Evolutionary conservation across 2,329 filamentous ascomycete genomes (phyloP).

Genomic region (Fonsecaea nubica): DNA sequence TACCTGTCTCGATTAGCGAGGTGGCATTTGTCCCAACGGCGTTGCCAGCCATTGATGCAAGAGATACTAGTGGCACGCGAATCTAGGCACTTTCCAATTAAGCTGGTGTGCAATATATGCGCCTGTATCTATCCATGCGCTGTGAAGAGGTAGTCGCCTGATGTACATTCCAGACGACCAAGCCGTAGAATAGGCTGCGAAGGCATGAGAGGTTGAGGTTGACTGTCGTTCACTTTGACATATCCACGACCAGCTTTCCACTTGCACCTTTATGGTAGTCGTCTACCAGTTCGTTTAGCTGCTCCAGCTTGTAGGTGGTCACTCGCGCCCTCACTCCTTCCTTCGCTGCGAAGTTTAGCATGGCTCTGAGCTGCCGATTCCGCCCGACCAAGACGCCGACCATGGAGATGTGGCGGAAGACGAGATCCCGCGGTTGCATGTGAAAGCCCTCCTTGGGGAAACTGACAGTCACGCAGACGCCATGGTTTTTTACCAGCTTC

Average conservation of each 20-base stretch:
- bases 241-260: conserved; percentile 33
- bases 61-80: background rate
- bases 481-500: conserved; percentile 42
- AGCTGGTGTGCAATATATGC: background rate
- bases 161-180: background rate
- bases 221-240: background rate
- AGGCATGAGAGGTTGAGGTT: background rate
- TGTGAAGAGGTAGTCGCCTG: background rate
- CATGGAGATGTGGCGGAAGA: conserved; percentile 51
- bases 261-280: conserved; percentile 31
- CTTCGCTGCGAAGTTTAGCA: conserved; percentile 62
- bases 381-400: conserved; percentile 50
- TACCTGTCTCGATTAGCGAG: background rate
- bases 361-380: conserved; percentile 67
- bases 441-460: conserved; percentile 35
- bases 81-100: background rate
- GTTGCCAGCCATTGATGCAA: background rate
- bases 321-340: conserved; percentile 24
- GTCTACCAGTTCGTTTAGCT: conserved; percentile 36
- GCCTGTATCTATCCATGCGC: background rate
- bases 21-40: background rate
- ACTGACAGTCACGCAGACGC: conserved; percentile 45
- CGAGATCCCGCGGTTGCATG: conserved; percentile 36
- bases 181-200: background rate
- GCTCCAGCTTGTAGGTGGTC: conserved; percentile 26